Percentiles rank a stretch among this genome's conserved stretches.
Conservation (phyloP, 768 basidiomycete genomes). For the Phylloporus sp. region DNA sequence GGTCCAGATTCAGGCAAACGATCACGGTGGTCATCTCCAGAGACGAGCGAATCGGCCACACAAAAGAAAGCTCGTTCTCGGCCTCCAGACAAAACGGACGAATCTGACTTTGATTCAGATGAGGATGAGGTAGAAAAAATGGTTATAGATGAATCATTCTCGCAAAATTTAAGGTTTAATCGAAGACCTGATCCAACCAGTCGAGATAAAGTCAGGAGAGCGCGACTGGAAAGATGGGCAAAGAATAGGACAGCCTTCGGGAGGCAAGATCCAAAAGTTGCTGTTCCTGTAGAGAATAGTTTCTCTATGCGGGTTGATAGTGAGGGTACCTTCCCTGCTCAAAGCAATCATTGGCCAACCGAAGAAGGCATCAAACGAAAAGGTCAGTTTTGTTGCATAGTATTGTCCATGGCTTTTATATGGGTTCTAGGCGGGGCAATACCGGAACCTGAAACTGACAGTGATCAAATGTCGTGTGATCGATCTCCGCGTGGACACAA, state of each 20-base stretch:
- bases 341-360: conserved; percentile 19
- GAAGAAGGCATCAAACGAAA: conserved; percentile 43
- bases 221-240: conserved; percentile 28
- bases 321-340: conserved; percentile 14
- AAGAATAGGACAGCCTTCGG: conserved; percentile 19
- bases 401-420: conserved; percentile 1
- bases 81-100: conserved; percentile 15
- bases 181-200: conserved; percentile 22
- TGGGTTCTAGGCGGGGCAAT: conserved; percentile 4
- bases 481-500: conserved; percentile 34
- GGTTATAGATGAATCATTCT: conserved; percentile 37
- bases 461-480: conserved; percentile 27
- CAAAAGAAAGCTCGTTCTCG: conserved; percentile 29
- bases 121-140: conserved; percentile 52
- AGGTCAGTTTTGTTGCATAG: conserved; percentile 32
- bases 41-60: conserved; percentile 5
- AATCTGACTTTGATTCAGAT: conserved; percentile 30
- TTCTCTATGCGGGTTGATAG: conserved; percentile 32
- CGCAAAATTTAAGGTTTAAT: conserved; percentile 13
- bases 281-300: conserved; percentile 21
- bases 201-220: conserved; percentile 30
- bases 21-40: conserved; percentile 24
- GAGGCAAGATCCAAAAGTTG: conserved; percentile 32
- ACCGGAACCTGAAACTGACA: conserved; percentile 31
- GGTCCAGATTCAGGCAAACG: conserved; percentile 25